A percentile compares a stretch with the other conserved stretches of the same genome.
phyloP scores from a whole-genome alignment of 805 yeast species.

The Yarrowia alimentaria region DNA sequence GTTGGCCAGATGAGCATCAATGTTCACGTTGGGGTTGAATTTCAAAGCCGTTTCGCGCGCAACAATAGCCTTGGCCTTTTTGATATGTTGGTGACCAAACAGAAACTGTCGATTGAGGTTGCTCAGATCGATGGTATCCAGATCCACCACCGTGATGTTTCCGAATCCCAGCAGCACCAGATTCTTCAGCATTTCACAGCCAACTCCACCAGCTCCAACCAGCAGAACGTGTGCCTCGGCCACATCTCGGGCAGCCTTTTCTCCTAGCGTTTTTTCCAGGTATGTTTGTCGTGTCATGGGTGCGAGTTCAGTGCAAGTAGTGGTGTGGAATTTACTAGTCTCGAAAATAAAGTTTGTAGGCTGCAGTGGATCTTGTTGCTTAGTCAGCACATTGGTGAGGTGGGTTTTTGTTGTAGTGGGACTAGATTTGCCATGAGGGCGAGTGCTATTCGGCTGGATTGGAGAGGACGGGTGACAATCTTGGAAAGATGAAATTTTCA shows the following conservation, averaged over 20 bases:
- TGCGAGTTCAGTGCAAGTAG: not conserved
- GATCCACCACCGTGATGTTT: constrained; percentile 80
- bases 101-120: constrained; percentile 91
- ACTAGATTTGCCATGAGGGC: too few relatives aligned
- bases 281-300: not conserved
- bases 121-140: constrained; percentile 91
- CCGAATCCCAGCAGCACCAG: constrained; percentile 76
- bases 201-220: constrained; percentile 94
- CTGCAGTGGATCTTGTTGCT: too few relatives aligned
- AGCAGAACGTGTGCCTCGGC: constrained; percentile 51
- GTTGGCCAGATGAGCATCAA: constrained; percentile 81
- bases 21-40: constrained; percentile 65
- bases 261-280: constrained; percentile 3
- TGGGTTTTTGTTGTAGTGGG: too few relatives aligned
- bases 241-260: not conserved
- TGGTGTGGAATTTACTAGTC: too few relatives aligned
- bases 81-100: constrained; percentile 85
- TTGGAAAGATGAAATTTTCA: too few relatives aligned
- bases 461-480: too few relatives aligned
- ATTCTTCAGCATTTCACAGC: constrained; percentile 85
- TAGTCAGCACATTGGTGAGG: too few relatives aligned
- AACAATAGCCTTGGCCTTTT: constrained; percentile 79
- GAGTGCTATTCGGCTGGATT: too few relatives aligned
- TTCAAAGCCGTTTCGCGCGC: constrained; percentile 77
- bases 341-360: not conserved